phyloP scores from a whole-genome alignment of 306 rosid species.

The Sphenostylis stenocarpa region DNA sequence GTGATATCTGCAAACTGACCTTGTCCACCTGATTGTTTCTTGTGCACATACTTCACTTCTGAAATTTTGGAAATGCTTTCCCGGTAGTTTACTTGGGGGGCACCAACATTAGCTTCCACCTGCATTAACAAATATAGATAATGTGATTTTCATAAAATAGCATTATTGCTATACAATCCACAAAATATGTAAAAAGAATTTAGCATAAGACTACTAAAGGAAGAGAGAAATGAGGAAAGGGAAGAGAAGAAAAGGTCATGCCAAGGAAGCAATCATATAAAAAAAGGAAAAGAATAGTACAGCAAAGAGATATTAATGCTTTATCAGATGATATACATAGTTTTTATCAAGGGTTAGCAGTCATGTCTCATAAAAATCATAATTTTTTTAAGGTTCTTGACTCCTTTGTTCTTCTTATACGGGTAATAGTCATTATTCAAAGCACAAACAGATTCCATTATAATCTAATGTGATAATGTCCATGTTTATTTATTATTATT shows the following conservation, averaged over 20 bases:
- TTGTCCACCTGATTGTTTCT: conserved; percentile 97
- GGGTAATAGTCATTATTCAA: neutral
- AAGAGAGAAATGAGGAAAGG: neutral
- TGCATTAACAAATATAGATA: conserved; percentile 37
- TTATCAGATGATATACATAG: conserved; percentile 2
- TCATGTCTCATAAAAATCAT: too few relatives aligned
- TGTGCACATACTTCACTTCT: conserved; percentile 86
- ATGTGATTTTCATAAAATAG: conserved; percentile 12
- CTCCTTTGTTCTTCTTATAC: neutral
- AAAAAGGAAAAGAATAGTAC: neutral
- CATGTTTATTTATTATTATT: neutral
- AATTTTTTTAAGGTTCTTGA: too few relatives aligned
- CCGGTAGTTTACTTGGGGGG: conserved; percentile 97
- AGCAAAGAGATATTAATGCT: neutral
- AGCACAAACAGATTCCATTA: conserved; percentile 16
- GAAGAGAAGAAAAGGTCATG: neutral
- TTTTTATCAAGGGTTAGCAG: conserved; percentile 10
- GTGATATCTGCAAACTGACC: conserved; percentile 98
- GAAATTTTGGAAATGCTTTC: conserved; percentile 83
- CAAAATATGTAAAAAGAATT: neutral
- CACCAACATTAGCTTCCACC: conserved; percentile 99
- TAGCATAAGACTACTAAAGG: neutral
- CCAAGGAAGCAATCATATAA: conserved; percentile 7
- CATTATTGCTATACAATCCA: neutral
- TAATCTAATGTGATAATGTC: neutral